Percentiles rank a stretch among this genome's conserved stretches.
phyloP scores from a whole-genome alignment of 441 rosid species.

The Erodium trifolium region DNA sequence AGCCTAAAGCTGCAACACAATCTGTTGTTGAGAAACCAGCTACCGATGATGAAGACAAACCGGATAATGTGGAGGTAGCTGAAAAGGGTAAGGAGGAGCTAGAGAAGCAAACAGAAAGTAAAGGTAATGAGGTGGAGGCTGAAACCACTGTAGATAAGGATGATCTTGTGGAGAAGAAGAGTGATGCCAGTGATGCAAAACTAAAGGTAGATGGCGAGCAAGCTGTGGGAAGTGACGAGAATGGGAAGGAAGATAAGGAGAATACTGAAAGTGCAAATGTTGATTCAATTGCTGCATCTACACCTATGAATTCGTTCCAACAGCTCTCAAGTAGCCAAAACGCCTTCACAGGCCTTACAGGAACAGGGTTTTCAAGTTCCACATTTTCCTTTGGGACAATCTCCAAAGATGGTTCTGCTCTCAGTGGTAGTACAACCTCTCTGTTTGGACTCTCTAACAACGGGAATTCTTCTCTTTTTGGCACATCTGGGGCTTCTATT shows the following conservation, averaged over 20 bases:
- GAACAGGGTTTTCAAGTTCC: constrained; percentile 63
- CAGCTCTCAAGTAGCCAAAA: constrained; percentile 88
- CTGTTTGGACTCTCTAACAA: constrained; percentile 51
- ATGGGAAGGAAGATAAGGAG: constrained; percentile 25
- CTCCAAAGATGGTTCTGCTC: too few relatives aligned
- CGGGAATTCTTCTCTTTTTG: constrained; percentile 58
- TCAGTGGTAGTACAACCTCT: constrained; percentile 32
- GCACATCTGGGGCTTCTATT: constrained; percentile 32
- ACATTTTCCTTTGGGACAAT: constrained; percentile 35
- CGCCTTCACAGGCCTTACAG: constrained; percentile 83
- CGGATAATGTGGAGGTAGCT: constrained; percentile 25
- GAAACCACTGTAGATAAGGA: constrained; percentile 29
- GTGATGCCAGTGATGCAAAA: constrained; percentile 3
- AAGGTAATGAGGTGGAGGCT: constrained; percentile 26
- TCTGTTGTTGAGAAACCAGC: constrained; percentile 29
- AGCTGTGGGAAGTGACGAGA: too few relatives aligned
- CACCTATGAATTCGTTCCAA: constrained; percentile 59
- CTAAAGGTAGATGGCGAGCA: constrained; percentile 20
- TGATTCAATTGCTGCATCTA: constrained; percentile 38
- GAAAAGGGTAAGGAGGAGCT: constrained; percentile 18
- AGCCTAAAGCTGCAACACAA: constrained; percentile 20
- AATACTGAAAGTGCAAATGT: constrained; percentile 28
- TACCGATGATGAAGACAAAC: constrained; percentile 23
- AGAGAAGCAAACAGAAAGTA: constrained; percentile 21
- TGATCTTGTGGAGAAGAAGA: not conserved